Conservation (phyloP, 805 yeast species). For the Naumovozyma dairenensis region DNA sequence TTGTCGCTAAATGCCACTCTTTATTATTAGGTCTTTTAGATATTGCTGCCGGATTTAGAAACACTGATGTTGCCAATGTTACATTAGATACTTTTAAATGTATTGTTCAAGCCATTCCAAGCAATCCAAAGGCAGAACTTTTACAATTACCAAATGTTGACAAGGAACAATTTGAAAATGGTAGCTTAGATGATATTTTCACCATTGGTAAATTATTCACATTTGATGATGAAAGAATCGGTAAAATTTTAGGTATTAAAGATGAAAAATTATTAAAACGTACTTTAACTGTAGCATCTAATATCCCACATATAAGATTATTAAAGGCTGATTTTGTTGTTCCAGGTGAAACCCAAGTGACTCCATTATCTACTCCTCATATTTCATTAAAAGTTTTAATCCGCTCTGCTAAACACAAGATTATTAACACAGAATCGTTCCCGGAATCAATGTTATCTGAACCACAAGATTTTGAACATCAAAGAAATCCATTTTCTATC, state of each 20-base stretch:
- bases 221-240: slow-evolving; percentile 44
- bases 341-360: slow-evolving; percentile 69
- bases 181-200: slow-evolving; percentile 30
- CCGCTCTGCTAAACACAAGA: slow-evolving; percentile 61
- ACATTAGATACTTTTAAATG: slow-evolving; percentile 61
- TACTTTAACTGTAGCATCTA: slow-evolving; percentile 46
- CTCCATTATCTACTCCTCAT: slow-evolving; percentile 67
- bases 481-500: slow-evolving; percentile 61
- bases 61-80: slow-evolving; percentile 49
- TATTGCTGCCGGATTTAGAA: slow-evolving; percentile 72
- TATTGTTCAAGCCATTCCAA: slow-evolving; percentile 64
- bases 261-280: slow-evolving; percentile 37
- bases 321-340: slow-evolving; percentile 67
- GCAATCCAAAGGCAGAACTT: slow-evolving; percentile 47
- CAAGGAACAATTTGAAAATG: slow-evolving; percentile 31
- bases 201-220: slow-evolving; percentile 65
- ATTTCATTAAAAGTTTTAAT: slow-evolving; percentile 66
- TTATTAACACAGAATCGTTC: slow-evolving; percentile 33
- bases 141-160: slow-evolving; percentile 76
- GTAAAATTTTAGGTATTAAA: slow-evolving; percentile 45
- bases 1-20: slow-evolving; percentile 55
- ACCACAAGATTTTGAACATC: slow-evolving; percentile 50
- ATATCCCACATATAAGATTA: slow-evolving; percentile 60
- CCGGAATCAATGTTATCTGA: slow-evolving; percentile 35
- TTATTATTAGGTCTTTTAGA: slow-evolving; percentile 65